phyloP scores from a whole-genome alignment of 257 asterid species.

The Solanum bukasovii region DNA sequence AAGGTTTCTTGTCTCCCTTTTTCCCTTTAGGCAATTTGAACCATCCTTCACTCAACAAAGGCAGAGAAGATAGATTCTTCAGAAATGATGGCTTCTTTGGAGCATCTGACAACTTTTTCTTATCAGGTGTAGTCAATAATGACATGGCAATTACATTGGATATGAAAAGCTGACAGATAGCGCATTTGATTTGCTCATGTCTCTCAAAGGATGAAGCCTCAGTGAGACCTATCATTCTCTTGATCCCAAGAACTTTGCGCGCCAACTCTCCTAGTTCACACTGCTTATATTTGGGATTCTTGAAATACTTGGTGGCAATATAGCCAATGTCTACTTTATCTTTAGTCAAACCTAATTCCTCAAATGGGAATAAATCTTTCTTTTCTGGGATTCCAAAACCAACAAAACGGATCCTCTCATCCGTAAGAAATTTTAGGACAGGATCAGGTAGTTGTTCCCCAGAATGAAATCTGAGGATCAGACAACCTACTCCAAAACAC shows the following conservation, averaged over 20 bases:
- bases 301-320: slow-evolving; percentile 49
- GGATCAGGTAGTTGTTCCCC: slow-evolving; percentile 46
- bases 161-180: slow-evolving; percentile 72
- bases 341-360: slow-evolving; percentile 43
- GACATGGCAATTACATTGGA: slow-evolving; percentile 55
- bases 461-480: slow-evolving; percentile 41
- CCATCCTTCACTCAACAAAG: slow-evolving; percentile 40
- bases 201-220: slow-evolving; percentile 67
- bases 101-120: neutral
- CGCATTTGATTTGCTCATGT: slow-evolving; percentile 62
- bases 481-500: slow-evolving; percentile 74
- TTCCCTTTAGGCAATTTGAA: slow-evolving; percentile 40
- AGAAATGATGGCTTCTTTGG: slow-evolving; percentile 7
- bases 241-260: slow-evolving; percentile 53
- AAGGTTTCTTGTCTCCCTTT: slow-evolving; percentile 13
- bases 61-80: slow-evolving; percentile 8
- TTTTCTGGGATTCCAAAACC: slow-evolving; percentile 82
- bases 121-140: slow-evolving; percentile 24
- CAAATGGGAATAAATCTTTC: slow-evolving; percentile 52
- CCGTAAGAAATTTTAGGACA: slow-evolving; percentile 43
- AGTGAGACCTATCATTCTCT: slow-evolving; percentile 61
- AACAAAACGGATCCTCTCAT: slow-evolving; percentile 62
- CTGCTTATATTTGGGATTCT: slow-evolving; percentile 45
- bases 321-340: slow-evolving; percentile 50
- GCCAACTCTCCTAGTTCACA: slow-evolving; percentile 57